Evolutionary conservation across 805 yeast species (phyloP).

Genomic region (Nakazawaea pomicola): DNA sequence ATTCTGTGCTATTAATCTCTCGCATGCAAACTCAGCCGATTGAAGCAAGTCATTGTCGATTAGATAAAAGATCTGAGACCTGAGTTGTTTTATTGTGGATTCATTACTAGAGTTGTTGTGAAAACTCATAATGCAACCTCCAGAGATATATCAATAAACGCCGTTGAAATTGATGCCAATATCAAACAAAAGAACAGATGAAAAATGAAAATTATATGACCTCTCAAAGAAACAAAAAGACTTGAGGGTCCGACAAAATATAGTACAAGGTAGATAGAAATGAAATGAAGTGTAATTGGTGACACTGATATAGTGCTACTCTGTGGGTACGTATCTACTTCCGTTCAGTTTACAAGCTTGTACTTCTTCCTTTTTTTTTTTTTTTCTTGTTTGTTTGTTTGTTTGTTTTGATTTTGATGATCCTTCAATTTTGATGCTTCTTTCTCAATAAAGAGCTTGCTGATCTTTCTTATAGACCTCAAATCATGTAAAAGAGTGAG

Average conservation of each 20-base stretch:
- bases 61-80: conserved; percentile 61
- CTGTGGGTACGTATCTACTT: not conserved
- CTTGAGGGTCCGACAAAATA: too few relatives aligned
- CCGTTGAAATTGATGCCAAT: too few relatives aligned
- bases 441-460: too few relatives aligned
- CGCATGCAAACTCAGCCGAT: conserved; percentile 86
- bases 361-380: not conserved
- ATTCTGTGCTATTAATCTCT: conserved; percentile 65
- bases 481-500: too few relatives aligned
- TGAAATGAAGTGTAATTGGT: not conserved
- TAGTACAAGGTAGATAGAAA: not conserved
- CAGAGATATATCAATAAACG: too few relatives aligned
- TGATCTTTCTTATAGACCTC: too few relatives aligned
- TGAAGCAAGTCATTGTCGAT: conserved; percentile 62
- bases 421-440: too few relatives aligned
- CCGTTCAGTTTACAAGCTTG: too few relatives aligned
- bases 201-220: too few relatives aligned
- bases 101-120: not conserved
- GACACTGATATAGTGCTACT: not conserved
- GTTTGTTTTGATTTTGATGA: too few relatives aligned
- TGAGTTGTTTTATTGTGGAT: conserved; percentile 28
- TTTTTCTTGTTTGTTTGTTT: not conserved
- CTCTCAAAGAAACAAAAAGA: too few relatives aligned
- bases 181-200: too few relatives aligned
- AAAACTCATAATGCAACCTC: not conserved